Evolutionary conservation across 495 filamentous ascomycete genomes (phyloP).

Genomic region (Neurospora sp.): DNA sequence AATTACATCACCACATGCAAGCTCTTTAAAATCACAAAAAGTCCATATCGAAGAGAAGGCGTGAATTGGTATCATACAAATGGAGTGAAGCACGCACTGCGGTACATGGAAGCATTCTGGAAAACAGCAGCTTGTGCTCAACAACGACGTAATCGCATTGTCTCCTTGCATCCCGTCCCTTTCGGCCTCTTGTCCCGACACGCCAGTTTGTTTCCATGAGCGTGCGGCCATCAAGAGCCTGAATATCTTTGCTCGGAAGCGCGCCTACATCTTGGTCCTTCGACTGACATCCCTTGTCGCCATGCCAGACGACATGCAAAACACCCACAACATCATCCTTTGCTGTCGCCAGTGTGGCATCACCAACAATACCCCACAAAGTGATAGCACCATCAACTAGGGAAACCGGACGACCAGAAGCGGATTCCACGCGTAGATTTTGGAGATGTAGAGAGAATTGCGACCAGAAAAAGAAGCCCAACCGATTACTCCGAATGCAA

Average conservation of each 20-base stretch:
- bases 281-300: slow-evolving; percentile 4
- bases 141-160: slow-evolving; percentile 1
- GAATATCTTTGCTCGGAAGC: not conserved
- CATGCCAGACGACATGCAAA: slow-evolving; percentile 36
- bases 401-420: slow-evolving; percentile 10
- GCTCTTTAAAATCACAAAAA: not conserved
- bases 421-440: slow-evolving; percentile 20
- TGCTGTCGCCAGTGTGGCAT: slow-evolving; percentile 12
- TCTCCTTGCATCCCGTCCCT: not conserved
- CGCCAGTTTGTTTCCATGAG: not conserved
- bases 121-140: not conserved
- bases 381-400: slow-evolving; percentile 10
- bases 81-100: not conserved
- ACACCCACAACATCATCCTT: slow-evolving; percentile 33
- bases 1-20: not conserved
- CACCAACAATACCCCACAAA: slow-evolving; percentile 9
- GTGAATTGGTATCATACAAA: not conserved
- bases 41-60: not conserved
- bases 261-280: not conserved
- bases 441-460: slow-evolving; percentile 31
- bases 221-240: not conserved
- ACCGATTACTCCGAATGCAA: slow-evolving; percentile 48
- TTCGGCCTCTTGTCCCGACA: not conserved
- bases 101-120: not conserved
- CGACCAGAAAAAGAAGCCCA: slow-evolving; percentile 41